These are phyloP conservation scores for Hawksworthiomyces lignivorus DNA, from an alignment of 2,329 filamentous ascomycete genomes.

Conservation along the genomic window DNA sequence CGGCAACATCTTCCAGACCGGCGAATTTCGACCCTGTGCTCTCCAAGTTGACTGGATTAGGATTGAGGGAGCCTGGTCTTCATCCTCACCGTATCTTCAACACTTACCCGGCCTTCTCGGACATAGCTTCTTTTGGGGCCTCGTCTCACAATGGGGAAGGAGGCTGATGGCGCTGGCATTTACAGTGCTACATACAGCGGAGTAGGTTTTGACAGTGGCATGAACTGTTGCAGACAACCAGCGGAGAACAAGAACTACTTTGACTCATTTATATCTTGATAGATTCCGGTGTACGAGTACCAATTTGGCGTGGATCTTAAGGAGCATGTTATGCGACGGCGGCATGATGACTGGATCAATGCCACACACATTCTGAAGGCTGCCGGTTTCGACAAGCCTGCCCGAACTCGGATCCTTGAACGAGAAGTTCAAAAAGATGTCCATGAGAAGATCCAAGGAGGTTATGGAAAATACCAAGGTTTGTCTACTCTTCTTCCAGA, in stretches of 20 bases:
- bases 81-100: too few relatives aligned
- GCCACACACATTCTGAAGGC: conserved; percentile 98
- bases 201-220: conserved; percentile 35
- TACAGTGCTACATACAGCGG: conserved; percentile 65
- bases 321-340: conserved; percentile 90
- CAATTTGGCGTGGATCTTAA: conserved; percentile 72
- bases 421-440: conserved; percentile 93
- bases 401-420: conserved; percentile 88
- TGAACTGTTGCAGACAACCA: conserved; percentile 7
- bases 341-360: conserved; percentile 95
- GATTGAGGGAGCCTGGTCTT: too few relatives aligned
- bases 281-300: conserved; percentile 94
- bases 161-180: conserved; percentile 38
- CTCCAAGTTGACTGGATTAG: too few relatives aligned
- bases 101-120: too few relatives aligned
- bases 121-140: too few relatives aligned
- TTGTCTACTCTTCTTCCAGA: conserved; percentile 19
- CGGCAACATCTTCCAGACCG: too few relatives aligned
- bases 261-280: too few relatives aligned
- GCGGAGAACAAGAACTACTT: background rate
- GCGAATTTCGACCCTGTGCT: too few relatives aligned
- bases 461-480: conserved; percentile 98
- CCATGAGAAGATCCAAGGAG: conserved; percentile 96
- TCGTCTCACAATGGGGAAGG: conserved; percentile 38
- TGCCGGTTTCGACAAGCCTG: conserved; percentile 94